A percentile compares a stretch with the other conserved stretches of the same genome.
phyloP scores from a whole-genome alignment of 768 basidiomycete genomes.

The Hericium erinaceus region DNA sequence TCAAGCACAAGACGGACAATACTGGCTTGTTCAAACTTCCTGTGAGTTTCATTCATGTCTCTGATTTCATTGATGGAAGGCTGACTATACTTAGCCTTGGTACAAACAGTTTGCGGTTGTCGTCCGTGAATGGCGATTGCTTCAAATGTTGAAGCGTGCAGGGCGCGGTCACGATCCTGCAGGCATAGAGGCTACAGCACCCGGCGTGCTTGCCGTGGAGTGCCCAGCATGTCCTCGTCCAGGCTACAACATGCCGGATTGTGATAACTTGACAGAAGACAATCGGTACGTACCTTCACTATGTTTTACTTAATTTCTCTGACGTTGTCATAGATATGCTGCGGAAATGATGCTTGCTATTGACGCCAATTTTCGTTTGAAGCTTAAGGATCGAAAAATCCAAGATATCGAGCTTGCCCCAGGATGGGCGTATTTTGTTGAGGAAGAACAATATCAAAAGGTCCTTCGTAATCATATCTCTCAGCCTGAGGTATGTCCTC shows the following conservation, averaged over 20 bases:
- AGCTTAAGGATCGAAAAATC: neutral
- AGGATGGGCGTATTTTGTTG: neutral
- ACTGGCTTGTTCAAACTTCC: neutral
- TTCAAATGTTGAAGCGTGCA: neutral
- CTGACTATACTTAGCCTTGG: neutral
- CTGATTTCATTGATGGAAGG: neutral
- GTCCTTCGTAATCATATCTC: neutral
- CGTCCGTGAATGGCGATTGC: slow-evolving; percentile 1
- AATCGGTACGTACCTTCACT: too few relatives aligned
- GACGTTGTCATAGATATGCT: too few relatives aligned
- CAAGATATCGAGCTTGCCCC: neutral
- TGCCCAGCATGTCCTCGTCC: slow-evolving; percentile 10
- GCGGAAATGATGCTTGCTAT: slow-evolving; percentile 5
- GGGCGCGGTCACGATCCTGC: slow-evolving; percentile 1
- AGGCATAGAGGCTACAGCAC: neutral
- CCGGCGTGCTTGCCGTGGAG: neutral
- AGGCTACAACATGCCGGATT: slow-evolving; percentile 1
- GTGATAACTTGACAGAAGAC: too few relatives aligned
- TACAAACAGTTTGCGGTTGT: neutral
- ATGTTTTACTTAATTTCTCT: too few relatives aligned
- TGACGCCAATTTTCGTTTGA: slow-evolving; percentile 13
- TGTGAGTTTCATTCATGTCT: neutral
- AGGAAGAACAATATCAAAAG: neutral
- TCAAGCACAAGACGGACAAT: neutral
- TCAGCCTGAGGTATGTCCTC: neutral